A percentile compares a stretch with the other conserved stretches of the same genome.
Evolutionary conservation across 2,329 filamentous ascomycete species (phyloP).

Genomic region (Alternaria tenuissima): DNA sequence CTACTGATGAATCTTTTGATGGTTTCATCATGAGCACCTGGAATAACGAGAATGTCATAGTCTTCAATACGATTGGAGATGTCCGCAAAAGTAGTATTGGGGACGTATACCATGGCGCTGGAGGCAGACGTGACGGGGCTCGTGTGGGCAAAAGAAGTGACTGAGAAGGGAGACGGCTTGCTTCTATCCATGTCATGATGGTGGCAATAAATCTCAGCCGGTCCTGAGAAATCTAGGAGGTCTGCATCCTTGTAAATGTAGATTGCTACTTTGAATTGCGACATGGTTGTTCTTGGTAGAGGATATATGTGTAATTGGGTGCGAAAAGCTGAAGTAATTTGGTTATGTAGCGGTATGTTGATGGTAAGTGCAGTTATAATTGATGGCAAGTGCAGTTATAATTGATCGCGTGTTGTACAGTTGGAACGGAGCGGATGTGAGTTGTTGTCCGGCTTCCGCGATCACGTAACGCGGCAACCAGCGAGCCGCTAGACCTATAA

Average conservation of each 20-base stretch:
- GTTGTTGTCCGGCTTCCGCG: slow-evolving; percentile 8
- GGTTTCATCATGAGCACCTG: slow-evolving; percentile 42
- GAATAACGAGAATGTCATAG: slow-evolving; percentile 53
- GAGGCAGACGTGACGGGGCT: slow-evolving; percentile 34
- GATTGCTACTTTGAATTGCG: slow-evolving; percentile 49
- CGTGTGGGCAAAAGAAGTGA: slow-evolving; percentile 46
- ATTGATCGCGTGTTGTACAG: not conserved
- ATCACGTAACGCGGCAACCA: not conserved
- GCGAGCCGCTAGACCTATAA: not conserved
- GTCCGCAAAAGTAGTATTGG: slow-evolving; percentile 42
- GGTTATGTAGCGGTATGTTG: not conserved
- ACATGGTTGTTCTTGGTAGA: slow-evolving; percentile 1
- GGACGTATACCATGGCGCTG: slow-evolving; percentile 39
- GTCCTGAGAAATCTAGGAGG: slow-evolving; percentile 54
- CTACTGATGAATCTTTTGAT: slow-evolving; percentile 35
- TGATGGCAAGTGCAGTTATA: not conserved
- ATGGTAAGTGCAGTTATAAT: not conserved
- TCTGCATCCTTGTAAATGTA: slow-evolving; percentile 51
- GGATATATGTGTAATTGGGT: not conserved
- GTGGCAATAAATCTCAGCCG: slow-evolving; percentile 49
- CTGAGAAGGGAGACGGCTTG: slow-evolving; percentile 38
- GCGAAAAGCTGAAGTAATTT: not conserved
- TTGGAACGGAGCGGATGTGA: slow-evolving; percentile 11
- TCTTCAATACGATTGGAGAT: slow-evolving; percentile 36
- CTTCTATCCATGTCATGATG: slow-evolving; percentile 32